Conservation (phyloP, 495 filamentous ascomycete genomes). For the Talaromyces borbonicus region DNA sequence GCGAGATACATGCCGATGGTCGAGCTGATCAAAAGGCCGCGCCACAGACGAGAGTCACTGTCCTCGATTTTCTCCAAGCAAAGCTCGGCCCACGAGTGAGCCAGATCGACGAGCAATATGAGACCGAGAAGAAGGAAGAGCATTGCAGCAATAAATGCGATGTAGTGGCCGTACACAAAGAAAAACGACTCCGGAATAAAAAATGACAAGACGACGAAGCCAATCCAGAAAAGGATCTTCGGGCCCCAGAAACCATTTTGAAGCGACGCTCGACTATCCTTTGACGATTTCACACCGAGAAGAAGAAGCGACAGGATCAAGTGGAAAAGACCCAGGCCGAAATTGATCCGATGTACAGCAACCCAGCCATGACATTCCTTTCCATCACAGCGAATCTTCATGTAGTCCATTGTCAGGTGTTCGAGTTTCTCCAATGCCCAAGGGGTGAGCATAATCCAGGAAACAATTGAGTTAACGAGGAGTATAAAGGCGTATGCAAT, state of each 20-base stretch:
- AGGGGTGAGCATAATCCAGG: slow-evolving; percentile 98
- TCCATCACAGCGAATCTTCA: slow-evolving; percentile 82
- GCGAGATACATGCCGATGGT: slow-evolving; percentile 90
- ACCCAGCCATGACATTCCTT: slow-evolving; percentile 93
- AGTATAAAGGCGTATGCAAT: slow-evolving; percentile 97
- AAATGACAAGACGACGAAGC: slow-evolving; percentile 81
- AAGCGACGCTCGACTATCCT: slow-evolving; percentile 74
- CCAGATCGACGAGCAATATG: slow-evolving; percentile 87
- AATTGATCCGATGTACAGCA: slow-evolving; percentile 95
- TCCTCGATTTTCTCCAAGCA: slow-evolving; percentile 90
- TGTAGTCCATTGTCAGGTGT: slow-evolving; percentile 84
- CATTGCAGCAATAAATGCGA: slow-evolving; percentile 81
- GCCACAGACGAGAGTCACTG: slow-evolving; percentile 75
- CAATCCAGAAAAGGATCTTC: slow-evolving; percentile 77
- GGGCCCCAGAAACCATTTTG: slow-evolving; percentile 96
- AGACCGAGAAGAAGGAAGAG: slow-evolving; percentile 89
- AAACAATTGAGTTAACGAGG: slow-evolving; percentile 87
- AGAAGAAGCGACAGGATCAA: slow-evolving; percentile 72
- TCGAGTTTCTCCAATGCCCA: slow-evolving; percentile 96
- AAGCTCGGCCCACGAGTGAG: slow-evolving; percentile 96
- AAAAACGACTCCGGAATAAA: slow-evolving; percentile 95
- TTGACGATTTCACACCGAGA: slow-evolving; percentile 77
- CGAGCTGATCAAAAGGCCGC: slow-evolving; percentile 77
- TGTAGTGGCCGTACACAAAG: slow-evolving; percentile 90
- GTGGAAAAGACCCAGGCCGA: slow-evolving; percentile 91